These are phyloP conservation scores for Schizochytrium sp. DNA, from an alignment of 108 stramenopile species.

Conservation along the genomic window DNA sequence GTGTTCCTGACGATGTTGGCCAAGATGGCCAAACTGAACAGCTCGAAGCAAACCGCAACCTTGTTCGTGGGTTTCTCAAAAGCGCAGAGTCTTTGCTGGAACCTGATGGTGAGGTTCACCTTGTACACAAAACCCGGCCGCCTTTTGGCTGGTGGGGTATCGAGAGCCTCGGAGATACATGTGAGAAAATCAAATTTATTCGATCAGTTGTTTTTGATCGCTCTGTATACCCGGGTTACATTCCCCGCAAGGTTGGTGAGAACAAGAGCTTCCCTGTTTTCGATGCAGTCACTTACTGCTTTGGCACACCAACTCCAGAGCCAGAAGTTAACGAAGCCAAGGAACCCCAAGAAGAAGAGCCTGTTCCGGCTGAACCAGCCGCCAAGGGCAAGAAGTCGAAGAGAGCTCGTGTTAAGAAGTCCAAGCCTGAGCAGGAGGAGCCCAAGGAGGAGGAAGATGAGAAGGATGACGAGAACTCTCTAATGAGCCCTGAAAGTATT, in stretches of 20 bases:
- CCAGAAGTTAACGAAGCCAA: neutral
- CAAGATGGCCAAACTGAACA: conserved; percentile 90
- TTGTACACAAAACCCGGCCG: conserved; percentile 90
- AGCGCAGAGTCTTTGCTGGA: conserved; percentile 69
- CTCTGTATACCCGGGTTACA: conserved; percentile 80
- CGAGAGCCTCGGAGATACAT: conserved; percentile 62
- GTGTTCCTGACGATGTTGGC: conserved; percentile 82
- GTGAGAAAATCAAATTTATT: conserved; percentile 49
- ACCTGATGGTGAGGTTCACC: conserved; percentile 80
- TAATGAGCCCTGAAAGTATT: neutral
- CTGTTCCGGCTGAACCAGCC: neutral
- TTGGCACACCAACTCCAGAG: conserved; percentile 56
- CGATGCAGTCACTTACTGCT: conserved; percentile 87
- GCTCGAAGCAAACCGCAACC: conserved; percentile 84
- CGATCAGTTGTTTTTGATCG: conserved; percentile 86
- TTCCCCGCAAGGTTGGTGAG: conserved; percentile 87
- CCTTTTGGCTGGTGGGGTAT: conserved; percentile 89
- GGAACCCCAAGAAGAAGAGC: neutral
- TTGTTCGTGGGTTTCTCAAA: conserved; percentile 77
- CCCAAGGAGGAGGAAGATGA: neutral
- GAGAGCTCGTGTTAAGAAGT: too few relatives aligned
- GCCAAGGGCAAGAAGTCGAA: too few relatives aligned
- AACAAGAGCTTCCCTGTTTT: conserved; percentile 86
- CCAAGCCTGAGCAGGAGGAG: neutral
- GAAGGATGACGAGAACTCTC: neutral